A percentile compares a stretch with the other conserved stretches of the same genome.
These are phyloP conservation scores for Globisporangium emineosum DNA, from an alignment of 352 stramenopile species.

Conservation along the genomic window DNA sequence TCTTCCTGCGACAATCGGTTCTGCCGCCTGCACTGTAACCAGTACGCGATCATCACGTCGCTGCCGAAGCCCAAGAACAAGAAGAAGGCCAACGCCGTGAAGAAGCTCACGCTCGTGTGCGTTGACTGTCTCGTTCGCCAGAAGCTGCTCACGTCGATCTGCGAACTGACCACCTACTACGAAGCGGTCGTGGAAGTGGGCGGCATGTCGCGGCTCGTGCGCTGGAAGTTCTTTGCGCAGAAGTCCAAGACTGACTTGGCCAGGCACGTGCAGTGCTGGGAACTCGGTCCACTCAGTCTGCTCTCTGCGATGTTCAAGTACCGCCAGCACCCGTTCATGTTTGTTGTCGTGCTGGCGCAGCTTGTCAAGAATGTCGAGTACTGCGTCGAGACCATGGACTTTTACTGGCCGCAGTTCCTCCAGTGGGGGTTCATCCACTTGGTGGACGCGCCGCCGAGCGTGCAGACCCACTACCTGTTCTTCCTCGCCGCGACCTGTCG, in stretches of 20 bases:
- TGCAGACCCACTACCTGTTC: slow-evolving; percentile 60
- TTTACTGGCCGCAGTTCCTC: slow-evolving; percentile 71
- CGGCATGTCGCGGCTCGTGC: slow-evolving; percentile 45
- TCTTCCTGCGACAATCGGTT: slow-evolving; percentile 46
- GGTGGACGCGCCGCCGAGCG: slow-evolving; percentile 39
- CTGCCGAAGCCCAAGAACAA: slow-evolving; percentile 14
- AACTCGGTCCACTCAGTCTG: slow-evolving; percentile 45
- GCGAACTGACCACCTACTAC: slow-evolving; percentile 21
- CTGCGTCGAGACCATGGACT: slow-evolving; percentile 52
- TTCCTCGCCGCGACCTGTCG: slow-evolving; percentile 51
- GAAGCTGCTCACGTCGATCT: slow-evolving; percentile 40
- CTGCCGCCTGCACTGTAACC: slow-evolving; percentile 45
- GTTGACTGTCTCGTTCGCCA: slow-evolving; percentile 55
- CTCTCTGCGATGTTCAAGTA: slow-evolving; percentile 68
- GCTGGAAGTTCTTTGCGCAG: slow-evolving; percentile 56
- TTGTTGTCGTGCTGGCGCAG: slow-evolving; percentile 60
- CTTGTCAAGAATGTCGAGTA: slow-evolving; percentile 56
- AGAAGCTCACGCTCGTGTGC: slow-evolving; percentile 26
- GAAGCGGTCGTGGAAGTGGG: slow-evolving; percentile 38
- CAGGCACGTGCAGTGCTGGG: slow-evolving; percentile 33
- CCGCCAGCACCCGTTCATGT: slow-evolving; percentile 64
- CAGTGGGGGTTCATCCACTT: slow-evolving; percentile 61
- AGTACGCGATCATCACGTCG: slow-evolving; percentile 25
- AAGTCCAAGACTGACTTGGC: slow-evolving; percentile 41
- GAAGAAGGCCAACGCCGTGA: background rate